Evolutionary conservation across 2,329 filamentous ascomycete species (phyloP).

Genomic region (Coniochaeta sp.): DNA sequence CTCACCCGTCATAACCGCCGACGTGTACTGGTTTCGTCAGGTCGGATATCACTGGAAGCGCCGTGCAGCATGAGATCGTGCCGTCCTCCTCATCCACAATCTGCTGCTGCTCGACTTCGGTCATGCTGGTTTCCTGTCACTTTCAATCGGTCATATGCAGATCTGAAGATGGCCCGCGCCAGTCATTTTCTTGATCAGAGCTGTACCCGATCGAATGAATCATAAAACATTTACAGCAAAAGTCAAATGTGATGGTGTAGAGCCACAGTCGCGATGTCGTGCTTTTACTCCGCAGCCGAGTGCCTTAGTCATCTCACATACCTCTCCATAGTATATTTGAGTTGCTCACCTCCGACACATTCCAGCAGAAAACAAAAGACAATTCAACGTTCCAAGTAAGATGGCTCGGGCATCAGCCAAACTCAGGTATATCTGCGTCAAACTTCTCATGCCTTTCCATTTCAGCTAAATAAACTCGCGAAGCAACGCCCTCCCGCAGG

Average conservation of each 20-base stretch:
- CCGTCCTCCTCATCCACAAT: constrained; percentile 27
- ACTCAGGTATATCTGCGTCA: neutral
- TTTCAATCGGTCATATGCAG: neutral
- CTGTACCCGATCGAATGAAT: neutral
- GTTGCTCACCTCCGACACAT: neutral
- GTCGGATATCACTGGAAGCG: constrained; percentile 26
- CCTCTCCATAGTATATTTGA: too few species aligned
- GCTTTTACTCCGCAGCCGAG: neutral
- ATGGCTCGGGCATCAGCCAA: neutral
- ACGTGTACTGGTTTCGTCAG: constrained; percentile 33
- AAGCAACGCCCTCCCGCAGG: neutral
- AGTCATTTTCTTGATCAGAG: neutral
- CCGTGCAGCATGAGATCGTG: constrained; percentile 28
- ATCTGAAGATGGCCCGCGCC: neutral
- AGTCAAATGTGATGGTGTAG: neutral
- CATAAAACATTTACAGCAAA: too few species aligned
- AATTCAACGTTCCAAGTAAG: too few species aligned
- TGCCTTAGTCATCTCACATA: neutral
- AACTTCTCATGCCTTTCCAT: neutral
- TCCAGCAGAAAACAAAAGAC: neutral
- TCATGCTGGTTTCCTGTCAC: neutral
- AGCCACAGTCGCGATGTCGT: neutral
- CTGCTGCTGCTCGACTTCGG: neutral
- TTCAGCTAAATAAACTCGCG: neutral
- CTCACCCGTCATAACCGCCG: constrained; percentile 21